These are phyloP conservation scores for Zygosaccharomyces sapae DNA, from an alignment of 1,139 yeast genomes.

Conservation along the genomic window DNA sequence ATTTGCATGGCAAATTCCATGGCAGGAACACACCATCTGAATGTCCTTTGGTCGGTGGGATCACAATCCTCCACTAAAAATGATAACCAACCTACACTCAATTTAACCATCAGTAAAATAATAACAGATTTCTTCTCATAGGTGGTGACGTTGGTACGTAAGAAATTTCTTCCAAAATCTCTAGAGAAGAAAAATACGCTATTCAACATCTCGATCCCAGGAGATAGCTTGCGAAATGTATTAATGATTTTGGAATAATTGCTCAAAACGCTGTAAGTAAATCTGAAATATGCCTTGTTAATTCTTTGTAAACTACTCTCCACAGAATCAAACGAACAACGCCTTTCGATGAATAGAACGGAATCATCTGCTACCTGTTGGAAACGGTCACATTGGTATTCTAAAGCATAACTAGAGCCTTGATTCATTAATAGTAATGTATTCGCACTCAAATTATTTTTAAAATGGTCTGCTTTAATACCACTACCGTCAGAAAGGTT, in stretches of 20 bases:
- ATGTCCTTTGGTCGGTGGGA: conserved; percentile 86
- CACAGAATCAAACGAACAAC: conserved; percentile 70
- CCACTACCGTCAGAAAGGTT: conserved; percentile 40
- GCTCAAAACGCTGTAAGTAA: conserved; percentile 64
- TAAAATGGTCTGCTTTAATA: conserved; percentile 29
- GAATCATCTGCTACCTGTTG: conserved; percentile 54
- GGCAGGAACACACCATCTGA: conserved; percentile 94
- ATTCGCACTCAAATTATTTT: conserved; percentile 56
- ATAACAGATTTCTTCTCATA: conserved; percentile 56
- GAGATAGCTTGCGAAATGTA: conserved; percentile 47
- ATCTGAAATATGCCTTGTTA: conserved; percentile 63
- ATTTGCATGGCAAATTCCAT: conserved; percentile 94
- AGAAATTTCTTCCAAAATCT: conserved; percentile 75
- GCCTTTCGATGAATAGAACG: conserved; percentile 50
- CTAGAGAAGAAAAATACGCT: conserved; percentile 74
- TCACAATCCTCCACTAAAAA: conserved; percentile 92
- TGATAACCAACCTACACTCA: conserved; percentile 87
- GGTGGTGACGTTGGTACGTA: conserved; percentile 59
- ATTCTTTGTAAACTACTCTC: conserved; percentile 69
- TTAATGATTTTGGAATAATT: conserved; percentile 54
- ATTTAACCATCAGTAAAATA: conserved; percentile 66
- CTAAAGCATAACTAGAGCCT: conserved; percentile 51
- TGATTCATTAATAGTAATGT: conserved; percentile 66
- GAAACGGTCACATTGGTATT: conserved; percentile 43
- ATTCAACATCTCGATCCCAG: conserved; percentile 73